Conservation (phyloP, 2,329 filamentous ascomycete genomes). For the Ceratocystis destructans region DNA sequence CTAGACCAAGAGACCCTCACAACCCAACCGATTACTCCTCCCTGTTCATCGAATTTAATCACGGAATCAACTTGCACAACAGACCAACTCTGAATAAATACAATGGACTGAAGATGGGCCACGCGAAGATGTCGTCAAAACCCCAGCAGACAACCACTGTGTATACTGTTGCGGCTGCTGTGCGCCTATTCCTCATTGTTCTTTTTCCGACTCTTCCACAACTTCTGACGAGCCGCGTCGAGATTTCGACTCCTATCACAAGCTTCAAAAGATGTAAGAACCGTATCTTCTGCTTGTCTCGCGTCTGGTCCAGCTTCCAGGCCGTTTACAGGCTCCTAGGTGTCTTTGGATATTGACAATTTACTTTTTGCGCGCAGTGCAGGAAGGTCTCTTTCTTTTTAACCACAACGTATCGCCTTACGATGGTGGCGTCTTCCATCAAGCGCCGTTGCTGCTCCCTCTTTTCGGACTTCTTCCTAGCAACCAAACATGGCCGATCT, state of each 20-base stretch:
- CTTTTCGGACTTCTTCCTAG: slow-evolving; percentile 80
- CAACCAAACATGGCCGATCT: slow-evolving; percentile 49
- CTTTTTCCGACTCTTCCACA: slow-evolving; percentile 73
- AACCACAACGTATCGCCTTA: slow-evolving; percentile 94
- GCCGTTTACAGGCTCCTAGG: neutral
- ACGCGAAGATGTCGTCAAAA: slow-evolving; percentile 17
- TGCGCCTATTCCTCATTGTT: slow-evolving; percentile 68
- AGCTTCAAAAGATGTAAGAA: slow-evolving; percentile 89
- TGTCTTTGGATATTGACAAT: slow-evolving; percentile 9
- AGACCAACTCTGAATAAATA: slow-evolving; percentile 7
- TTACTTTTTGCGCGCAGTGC: slow-evolving; percentile 42
- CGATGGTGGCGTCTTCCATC: slow-evolving; percentile 71
- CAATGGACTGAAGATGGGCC: slow-evolving; percentile 18
- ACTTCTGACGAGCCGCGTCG: slow-evolving; percentile 77
- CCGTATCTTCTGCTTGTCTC: neutral
- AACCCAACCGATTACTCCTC: neutral
- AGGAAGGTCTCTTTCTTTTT: slow-evolving; percentile 93
- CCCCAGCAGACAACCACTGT: slow-evolving; percentile 30
- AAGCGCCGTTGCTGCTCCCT: slow-evolving; percentile 80
- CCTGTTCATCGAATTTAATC: neutral
- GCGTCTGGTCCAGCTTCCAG: neutral
- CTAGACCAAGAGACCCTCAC: neutral
- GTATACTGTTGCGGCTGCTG: slow-evolving; percentile 59
- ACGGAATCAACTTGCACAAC: neutral
- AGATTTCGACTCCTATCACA: slow-evolving; percentile 91